Evolutionary conservation across 768 basidiomycete genomes (phyloP), one percentile per base, ranked within the genome.

Genomic region (Pleurotus tuoliensis): DNA sequence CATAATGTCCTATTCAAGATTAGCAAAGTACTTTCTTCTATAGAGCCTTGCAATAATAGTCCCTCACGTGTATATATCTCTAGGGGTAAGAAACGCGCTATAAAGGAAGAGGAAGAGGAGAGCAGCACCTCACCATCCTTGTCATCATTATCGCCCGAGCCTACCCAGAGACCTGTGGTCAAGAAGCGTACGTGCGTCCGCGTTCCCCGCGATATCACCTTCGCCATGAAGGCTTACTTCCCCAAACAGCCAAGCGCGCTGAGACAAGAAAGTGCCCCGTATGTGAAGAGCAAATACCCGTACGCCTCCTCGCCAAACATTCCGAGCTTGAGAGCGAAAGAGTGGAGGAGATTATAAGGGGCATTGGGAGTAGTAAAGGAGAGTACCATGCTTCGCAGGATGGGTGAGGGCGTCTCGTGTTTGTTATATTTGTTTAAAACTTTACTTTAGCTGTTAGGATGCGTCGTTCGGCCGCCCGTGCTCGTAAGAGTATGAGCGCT

Each of bases 241-340:
- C 20, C 50, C 13, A 50, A 13, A 50, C 56, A 90, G 88, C 77
- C 3, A 88, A 83, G 67, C 82, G 86, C 44, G 89, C 86, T 15
- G 89, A 91, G 65, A 92, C 88, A 2, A 76, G 83, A 56, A 74
- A 74, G 57, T 93, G 90, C 64, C 91, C 90, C 1, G 81, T 87
- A 39, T 93, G 90, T 69, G 72, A 77, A 12, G 90, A 92, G 66
- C 66, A 66, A 39, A 87, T 93, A 41, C 90, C 90, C 12, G 64
- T 90, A 20, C 84, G 90, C 11, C 76, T 92, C n/a, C 75, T 92
- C 13, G 75, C 74, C 2, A 76, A 73, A 56, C 91, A 92, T 62
- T 76, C 79, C 3, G 76, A 76, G 41, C 75, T 92, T 24, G 90
- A 93, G 67, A 71, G 78, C 37, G 78, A 88, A 61, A 81, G 90